Base-by-base conservation (phyloP, 2,329 filamentous ascomycete species). In the Paecilomyces sp. region DNA sequence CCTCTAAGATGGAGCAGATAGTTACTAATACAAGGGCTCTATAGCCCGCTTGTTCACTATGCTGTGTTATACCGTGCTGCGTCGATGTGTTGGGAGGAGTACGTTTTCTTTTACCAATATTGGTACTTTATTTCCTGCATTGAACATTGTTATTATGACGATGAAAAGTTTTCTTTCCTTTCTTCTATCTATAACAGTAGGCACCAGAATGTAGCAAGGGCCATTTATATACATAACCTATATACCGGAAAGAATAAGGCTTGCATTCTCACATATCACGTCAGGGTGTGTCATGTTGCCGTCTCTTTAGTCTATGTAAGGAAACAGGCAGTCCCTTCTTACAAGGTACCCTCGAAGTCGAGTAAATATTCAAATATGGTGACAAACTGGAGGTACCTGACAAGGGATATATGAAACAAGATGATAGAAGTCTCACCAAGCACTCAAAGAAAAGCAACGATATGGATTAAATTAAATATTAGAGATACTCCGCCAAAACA, bases 1-100 rank as follows among this genome's bases (percentile, higher is more conserved):
- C 22, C 58, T 68, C 31, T 33, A 12, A 33, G 31, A 18, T 69
- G 59, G 57, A 12, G 12, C 11, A 47, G 30, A 6, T 11, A 47
- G 30, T n/a, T 15, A 31, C 9, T 52, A 15, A 7, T 22, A 2
- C 4, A 12, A 30, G 13, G 36, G 6, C 11, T 30, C 7, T 22
- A 22, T 34, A 22, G 34, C 9, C 6, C 11, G 8, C 11, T 33
- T 47, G 41, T 47, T 47, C 41, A n/a, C 25, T 41, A 6, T 41
- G 13, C 41, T 47, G 13, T 47, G 41, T 47, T 18, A 18, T 47
- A 7, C n/a, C 13, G 3, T 3, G 31, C 18, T 47, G n/a, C n/a
- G 41, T 18, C n/a, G 18, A 18, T 47, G 41, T 8, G 8, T 9
- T 47, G 41, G 41, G 41, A 47, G 15, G 41, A 47, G 8, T 33